Percentiles rank a stretch among this genome's conserved stretches.
Conservation (phyloP, 2,329 filamentous ascomycete species). For the Neofusicoccum laricinum region DNA sequence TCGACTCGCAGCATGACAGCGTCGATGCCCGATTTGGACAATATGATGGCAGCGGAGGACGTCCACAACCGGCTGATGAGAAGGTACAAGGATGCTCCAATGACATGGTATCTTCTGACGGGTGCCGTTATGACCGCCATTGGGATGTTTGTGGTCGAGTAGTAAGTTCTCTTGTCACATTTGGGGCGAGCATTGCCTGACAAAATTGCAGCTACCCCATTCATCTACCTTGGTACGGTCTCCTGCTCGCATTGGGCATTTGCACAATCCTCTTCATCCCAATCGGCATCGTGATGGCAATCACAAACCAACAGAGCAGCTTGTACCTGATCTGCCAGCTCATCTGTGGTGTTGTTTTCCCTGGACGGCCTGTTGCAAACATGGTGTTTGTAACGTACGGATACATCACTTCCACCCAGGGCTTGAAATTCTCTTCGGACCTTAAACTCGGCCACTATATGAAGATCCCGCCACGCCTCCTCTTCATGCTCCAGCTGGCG, state of each 20-base stretch:
- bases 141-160: conserved; percentile 81
- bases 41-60: conserved; percentile 69
- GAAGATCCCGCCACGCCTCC: conserved; percentile 77
- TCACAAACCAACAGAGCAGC: conserved; percentile 84
- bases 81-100: conserved; percentile 76
- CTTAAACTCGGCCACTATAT: conserved; percentile 86
- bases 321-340: conserved; percentile 86
- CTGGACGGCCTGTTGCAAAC: conserved; percentile 81
- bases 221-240: conserved; percentile 81
- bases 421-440: conserved; percentile 84
- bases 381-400: conserved; percentile 94
- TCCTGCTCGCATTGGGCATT: conserved; percentile 74
- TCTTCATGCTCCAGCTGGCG: conserved; percentile 75
- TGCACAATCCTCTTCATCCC: conserved; percentile 82
- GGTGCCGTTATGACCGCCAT: conserved; percentile 73
- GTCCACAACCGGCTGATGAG: conserved; percentile 83
- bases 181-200: conserved; percentile 21
- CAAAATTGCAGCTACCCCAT: conserved; percentile 53
- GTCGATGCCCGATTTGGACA: conserved; percentile 39
- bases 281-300: conserved; percentile 89
- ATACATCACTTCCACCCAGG: conserved; percentile 84
- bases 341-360: conserved; percentile 77
- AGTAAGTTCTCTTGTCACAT: conserved; percentile 51
- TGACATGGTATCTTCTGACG: conserved; percentile 76
- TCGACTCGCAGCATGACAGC: conserved; percentile 28